phyloP scores from a whole-genome alignment of 768 basidiomycete genomes.

The Crucibulum laeve region DNA sequence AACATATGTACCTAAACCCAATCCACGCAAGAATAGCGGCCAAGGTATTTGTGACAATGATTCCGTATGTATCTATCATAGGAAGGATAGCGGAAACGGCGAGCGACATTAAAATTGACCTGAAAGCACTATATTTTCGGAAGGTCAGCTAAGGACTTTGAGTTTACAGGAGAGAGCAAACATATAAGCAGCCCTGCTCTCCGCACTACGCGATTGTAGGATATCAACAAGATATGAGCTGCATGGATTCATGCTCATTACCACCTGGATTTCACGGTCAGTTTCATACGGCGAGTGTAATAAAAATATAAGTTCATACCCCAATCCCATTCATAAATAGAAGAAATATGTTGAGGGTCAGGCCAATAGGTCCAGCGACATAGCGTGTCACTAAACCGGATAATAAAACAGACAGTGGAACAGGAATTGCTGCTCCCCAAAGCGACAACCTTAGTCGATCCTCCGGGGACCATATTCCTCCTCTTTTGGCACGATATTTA shows the following conservation, averaged over 20 bases:
- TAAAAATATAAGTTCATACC: constrained; percentile 27
- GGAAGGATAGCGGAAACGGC: constrained; percentile 34
- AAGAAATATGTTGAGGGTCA: constrained; percentile 41
- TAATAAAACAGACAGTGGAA: constrained; percentile 42
- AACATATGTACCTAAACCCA: constrained; percentile 36
- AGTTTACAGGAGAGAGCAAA: too few relatives aligned
- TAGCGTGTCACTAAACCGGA: constrained; percentile 41
- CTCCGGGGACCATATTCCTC: constrained; percentile 54
- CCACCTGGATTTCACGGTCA: constrained; percentile 34
- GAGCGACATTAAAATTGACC: constrained; percentile 26
- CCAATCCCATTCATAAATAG: constrained; percentile 61
- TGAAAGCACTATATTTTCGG: constrained; percentile 24
- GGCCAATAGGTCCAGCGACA: constrained; percentile 39
- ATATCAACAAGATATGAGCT: constrained; percentile 59
- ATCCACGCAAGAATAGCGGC: constrained; percentile 34
- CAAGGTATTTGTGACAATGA: constrained; percentile 34
- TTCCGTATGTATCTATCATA: constrained; percentile 37
- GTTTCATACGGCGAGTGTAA: not conserved
- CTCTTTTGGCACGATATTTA: constrained; percentile 33
- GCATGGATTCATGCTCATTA: constrained; percentile 49
- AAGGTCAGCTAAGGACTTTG: too few relatives aligned
- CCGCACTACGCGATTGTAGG: constrained; percentile 56
- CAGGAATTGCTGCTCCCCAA: constrained; percentile 36
- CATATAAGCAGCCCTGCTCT: constrained; percentile 55
- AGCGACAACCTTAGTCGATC: constrained; percentile 48